A percentile compares a stretch with the other conserved stretches of the same genome.
These are phyloP conservation scores for Kodamaea sp. DNA, from an alignment of 1,139 yeast genomes.

Conservation along the genomic window DNA sequence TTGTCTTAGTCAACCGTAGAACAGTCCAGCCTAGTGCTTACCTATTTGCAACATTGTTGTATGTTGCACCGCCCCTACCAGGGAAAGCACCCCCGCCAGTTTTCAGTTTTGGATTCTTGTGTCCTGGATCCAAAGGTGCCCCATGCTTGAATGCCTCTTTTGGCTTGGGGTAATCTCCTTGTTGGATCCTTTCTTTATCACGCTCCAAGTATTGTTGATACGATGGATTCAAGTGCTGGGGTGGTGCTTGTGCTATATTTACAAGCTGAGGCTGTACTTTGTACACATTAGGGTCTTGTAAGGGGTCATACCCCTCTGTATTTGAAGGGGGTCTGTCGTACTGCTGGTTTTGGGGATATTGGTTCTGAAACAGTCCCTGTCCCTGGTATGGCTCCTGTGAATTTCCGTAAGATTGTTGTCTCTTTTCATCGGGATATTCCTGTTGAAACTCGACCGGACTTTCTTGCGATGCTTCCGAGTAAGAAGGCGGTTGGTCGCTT, in stretches of 20 bases:
- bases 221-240: constrained; percentile 39
- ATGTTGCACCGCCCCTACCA: constrained; percentile 41
- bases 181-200: constrained; percentile 35
- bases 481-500: constrained; percentile 17
- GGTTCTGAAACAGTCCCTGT: neutral
- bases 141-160: constrained; percentile 30
- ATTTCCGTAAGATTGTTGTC: neutral
- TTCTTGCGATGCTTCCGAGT: constrained; percentile 6
- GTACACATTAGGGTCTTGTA: constrained; percentile 31
- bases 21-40: no score
- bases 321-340: neutral
- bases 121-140: constrained; percentile 38
- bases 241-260: constrained; percentile 38
- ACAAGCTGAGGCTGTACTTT: constrained; percentile 38
- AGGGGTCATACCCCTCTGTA: constrained; percentile 17
- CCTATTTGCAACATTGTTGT: constrained; percentile 40
- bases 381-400: neutral
- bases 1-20: no score
- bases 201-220: constrained; percentile 35
- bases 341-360: constrained; percentile 6
- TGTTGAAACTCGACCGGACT: neutral
- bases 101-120: constrained; percentile 20
- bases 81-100: constrained; percentile 39
- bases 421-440: neutral
- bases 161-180: constrained; percentile 35